Evolutionary conservation across 352 stramenopile species (phyloP), one percentile per base, ranked within the genome.

Genomic region (Pythium biforme): DNA sequence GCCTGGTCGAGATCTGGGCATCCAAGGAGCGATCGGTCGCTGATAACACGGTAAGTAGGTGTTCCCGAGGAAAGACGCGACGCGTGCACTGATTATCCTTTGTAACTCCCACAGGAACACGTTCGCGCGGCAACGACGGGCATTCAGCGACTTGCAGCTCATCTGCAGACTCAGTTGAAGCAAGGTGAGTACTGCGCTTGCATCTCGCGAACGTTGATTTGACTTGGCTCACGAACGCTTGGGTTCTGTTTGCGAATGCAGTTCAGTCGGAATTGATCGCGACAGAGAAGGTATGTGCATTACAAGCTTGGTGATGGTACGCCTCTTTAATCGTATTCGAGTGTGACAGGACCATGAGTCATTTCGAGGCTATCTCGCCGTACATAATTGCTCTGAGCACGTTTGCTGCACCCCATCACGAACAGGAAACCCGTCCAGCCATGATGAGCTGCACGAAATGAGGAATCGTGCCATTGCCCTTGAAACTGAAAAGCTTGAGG

Each of bases 81-180:
- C n/a, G 7, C 26, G 40, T 25, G 20, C 1, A 25, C 20, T 45
- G 10, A 45, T 27, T 27, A 25, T 12, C 4, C 17, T 15, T 26
- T 7, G 8, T n/a, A 12, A 23, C 11, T 31, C 4, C 5, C 25
- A 11, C 43, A 76, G 69, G 48, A 55, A 29, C 63, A 72, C 31
- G 54, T 69, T 5, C 65, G 59, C 6, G 58, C 67, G 25, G 65
- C 61, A 19, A 62, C 54, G 0, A 14, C 23, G 15, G 59, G 54
- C 12, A 19, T 74, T 3, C 60, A 79, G 15, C 23, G 26, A 20
- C 34, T 70, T 8, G 57, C 51, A 37, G 19, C 48, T 23, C 41
- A 66, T 17, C 14, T 68, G 20, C 50, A 64, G 55, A 26, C 10
- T 10, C 64, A 79, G 14, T 31, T 76, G 7, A 48, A 64, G 10